Percentiles rank a stretch among this genome's conserved stretches.
These are phyloP conservation scores for Dactylellina cionopaga DNA, from an alignment of 2,329 filamentous ascomycete genomes.

Conservation along the genomic window DNA sequence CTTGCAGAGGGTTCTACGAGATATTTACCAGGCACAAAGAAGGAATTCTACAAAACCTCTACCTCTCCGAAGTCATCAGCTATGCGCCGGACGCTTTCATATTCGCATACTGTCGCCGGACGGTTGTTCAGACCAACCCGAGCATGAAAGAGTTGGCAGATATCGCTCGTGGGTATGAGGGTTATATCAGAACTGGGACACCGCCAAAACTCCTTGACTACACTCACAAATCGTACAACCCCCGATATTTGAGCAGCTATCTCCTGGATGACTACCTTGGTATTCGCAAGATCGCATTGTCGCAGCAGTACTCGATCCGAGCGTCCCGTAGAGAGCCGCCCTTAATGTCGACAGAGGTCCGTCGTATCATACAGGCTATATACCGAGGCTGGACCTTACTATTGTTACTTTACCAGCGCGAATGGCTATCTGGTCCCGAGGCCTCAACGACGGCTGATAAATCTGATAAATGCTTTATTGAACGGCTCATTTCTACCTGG, in stretches of 20 bases:
- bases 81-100: slow-evolving; percentile 24
- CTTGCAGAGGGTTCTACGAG: slow-evolving; percentile 15
- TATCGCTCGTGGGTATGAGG: slow-evolving; percentile 1
- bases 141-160: background rate
- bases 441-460: background rate
- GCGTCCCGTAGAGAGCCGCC: slow-evolving; percentile 4
- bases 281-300: slow-evolving; percentile 33
- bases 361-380: slow-evolving; percentile 17
- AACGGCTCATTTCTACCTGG: slow-evolving; percentile 22
- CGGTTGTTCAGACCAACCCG: background rate
- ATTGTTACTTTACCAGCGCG: slow-evolving; percentile 11
- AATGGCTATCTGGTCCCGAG: background rate
- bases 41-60: slow-evolving; percentile 13
- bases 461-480: slow-evolving; percentile 4
- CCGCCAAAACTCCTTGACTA: background rate
- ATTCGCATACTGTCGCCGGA: slow-evolving; percentile 30
- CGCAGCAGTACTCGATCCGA: slow-evolving; percentile 18
- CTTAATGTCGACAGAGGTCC: slow-evolving; percentile 1
- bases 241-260: background rate
- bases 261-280: slow-evolving; percentile 33
- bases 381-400: slow-evolving; percentile 39
- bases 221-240: background rate
- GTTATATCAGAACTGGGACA: background rate
- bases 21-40: slow-evolving; percentile 25
- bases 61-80: slow-evolving; percentile 28